phyloP scores from a whole-genome alignment of 176 grass and related monocot species.

The Phragmites australis region DNA sequence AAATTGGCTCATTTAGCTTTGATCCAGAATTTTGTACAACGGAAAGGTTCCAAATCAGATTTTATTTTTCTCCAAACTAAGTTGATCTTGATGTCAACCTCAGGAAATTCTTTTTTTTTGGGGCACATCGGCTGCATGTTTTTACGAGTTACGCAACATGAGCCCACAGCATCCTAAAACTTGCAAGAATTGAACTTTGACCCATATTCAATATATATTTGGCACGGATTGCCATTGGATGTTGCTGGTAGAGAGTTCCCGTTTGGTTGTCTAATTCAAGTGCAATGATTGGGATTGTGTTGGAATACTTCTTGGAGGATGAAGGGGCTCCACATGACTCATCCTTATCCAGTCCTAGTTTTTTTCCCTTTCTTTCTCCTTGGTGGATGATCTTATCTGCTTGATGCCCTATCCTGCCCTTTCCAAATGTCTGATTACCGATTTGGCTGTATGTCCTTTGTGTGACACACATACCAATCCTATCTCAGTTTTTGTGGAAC shows the following conservation, averaged over 20 bases:
- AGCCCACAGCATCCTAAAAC: constrained; percentile 24
- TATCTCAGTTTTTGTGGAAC: constrained; percentile 24
- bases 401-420: constrained; percentile 34
- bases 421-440: constrained; percentile 44
- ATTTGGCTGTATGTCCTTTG: constrained; percentile 35
- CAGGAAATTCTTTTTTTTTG: neutral
- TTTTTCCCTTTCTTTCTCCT: constrained; percentile 18
- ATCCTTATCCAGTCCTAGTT: constrained; percentile 58
- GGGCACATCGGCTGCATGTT: constrained; percentile 8
- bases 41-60: neutral
- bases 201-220: constrained; percentile 29
- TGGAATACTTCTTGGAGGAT: constrained; percentile 42
- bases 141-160: constrained; percentile 18
- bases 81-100: constrained; percentile 31
- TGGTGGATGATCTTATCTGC: constrained; percentile 65
- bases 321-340: constrained; percentile 48
- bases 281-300: constrained; percentile 44
- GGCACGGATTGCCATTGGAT: constrained; percentile 34
- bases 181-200: constrained; percentile 41
- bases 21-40: constrained; percentile 25
- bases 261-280: constrained; percentile 45
- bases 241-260: constrained; percentile 36
- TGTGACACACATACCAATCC: constrained; percentile 32
- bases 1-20: neutral
- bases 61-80: constrained; percentile 1